These are phyloP conservation scores for Castanospermum australe DNA, from an alignment of 306 rosid genomes.

Conservation along the genomic window DNA sequence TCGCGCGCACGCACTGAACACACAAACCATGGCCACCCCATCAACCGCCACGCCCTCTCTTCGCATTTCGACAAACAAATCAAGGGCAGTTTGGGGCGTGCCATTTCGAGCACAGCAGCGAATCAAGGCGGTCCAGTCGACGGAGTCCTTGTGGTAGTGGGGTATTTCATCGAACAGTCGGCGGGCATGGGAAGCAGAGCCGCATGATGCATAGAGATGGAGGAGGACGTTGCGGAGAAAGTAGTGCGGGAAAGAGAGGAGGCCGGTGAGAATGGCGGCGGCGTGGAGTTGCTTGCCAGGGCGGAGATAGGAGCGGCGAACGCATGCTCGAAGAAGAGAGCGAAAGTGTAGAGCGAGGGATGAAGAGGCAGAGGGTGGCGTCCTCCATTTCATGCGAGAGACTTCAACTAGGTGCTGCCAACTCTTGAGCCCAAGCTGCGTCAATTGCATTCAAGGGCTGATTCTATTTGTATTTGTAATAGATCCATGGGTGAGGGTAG, in stretches of 20 bases:
- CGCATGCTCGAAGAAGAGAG: constrained; percentile 52
- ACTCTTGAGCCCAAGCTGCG: too few relatives aligned
- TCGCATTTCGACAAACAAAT: constrained; percentile 50
- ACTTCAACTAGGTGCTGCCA: too few relatives aligned
- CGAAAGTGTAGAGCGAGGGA: constrained; percentile 44
- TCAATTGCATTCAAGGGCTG: too few relatives aligned
- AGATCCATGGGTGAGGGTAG: too few relatives aligned
- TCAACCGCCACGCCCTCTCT: constrained; percentile 38
- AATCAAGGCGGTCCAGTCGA: constrained; percentile 69
- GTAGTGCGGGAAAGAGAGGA: constrained; percentile 39
- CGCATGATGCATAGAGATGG: too few relatives aligned
- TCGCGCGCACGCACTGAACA: constrained; percentile 48
- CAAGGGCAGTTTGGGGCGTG: constrained; percentile 35
- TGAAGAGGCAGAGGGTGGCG: neutral
- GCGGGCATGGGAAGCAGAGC: constrained; percentile 23
- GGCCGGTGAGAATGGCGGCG: constrained; percentile 43
- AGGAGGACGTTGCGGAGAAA: constrained; percentile 55
- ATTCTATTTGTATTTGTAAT: too few relatives aligned
- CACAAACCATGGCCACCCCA: constrained; percentile 49
- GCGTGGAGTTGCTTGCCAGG: constrained; percentile 72
- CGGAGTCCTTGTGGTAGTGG: constrained; percentile 54
- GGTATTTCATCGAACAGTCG: constrained; percentile 65
- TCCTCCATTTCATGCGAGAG: constrained; percentile 46
- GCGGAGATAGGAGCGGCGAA: constrained; percentile 50
- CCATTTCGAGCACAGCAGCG: constrained; percentile 43